Evolutionary conservation across 306 rosid species (phyloP), one percentile per base, ranked within the genome.

Genomic region (Rosa lucieae): DNA sequence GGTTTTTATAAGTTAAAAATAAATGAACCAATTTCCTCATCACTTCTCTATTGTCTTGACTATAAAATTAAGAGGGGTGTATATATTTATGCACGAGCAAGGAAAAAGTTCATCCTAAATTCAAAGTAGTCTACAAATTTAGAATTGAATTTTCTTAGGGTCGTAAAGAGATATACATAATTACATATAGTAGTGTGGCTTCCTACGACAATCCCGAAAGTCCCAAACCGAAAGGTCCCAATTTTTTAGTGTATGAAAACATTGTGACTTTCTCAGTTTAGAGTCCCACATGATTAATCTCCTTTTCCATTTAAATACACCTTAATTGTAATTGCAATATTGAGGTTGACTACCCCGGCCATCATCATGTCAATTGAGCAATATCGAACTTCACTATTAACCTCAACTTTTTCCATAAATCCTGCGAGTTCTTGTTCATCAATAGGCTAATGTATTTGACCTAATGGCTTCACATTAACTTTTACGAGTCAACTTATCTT

Each of bases 201-300:
- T 21, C 65, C 26, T 55, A 55, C 6, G 10, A 26, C 18, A 61
- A 58, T 3, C 58, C 21, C 58, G n/a, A 6, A n/a, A 48, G 35
- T 61, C 40, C 18, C 42, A 58, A 65, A 65, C 70, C 70, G 70
- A 65, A 65, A 65, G 70, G 42, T 29, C 20, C 18, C 68, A 20
- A 58, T 9, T 29, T 14, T 62, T 62, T 62, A 29, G 67, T 29
- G 67, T 9, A 62, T 62, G 67, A 10, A 62, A 62, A 12, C 40
- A 29, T 62, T 62, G 40, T 62, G 39, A 29, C 35, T 20, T 58
- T 21, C 9, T 18, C n/a, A 55, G 23, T n/a, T 3, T 21, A 10
- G 37, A 59, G 15, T 59, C 65, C 35, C 13, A 32, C 37, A 32
- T 32, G 37, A 32, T 32, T 32, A 2, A 32, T 32, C 37, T 32